Evolutionary conservation across 306 rosid genomes (phyloP).

Genomic region (Pyrus betulifolia): DNA sequence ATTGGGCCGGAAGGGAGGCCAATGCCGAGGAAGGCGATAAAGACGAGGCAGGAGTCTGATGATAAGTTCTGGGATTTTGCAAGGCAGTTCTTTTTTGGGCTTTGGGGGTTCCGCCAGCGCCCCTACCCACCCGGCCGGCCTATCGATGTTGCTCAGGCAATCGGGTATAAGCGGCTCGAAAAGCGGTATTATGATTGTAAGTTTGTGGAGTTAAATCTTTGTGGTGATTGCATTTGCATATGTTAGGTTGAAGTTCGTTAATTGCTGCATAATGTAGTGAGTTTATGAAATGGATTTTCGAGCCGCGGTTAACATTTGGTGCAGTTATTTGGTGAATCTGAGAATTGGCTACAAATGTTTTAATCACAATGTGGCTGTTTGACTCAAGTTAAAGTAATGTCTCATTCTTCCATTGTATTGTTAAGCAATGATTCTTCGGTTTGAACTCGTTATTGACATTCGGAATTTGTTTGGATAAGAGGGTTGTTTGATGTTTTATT

Average conservation of each 20-base stretch:
- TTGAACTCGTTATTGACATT: background rate
- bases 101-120: conserved; percentile 81
- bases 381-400: background rate
- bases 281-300: background rate
- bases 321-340: background rate
- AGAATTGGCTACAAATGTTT: background rate
- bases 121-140: conserved; percentile 83
- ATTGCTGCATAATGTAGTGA: background rate
- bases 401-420: background rate
- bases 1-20: conserved; percentile 79
- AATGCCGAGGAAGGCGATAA: conserved; percentile 71
- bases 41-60: conserved; percentile 28
- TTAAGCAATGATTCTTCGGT: background rate
- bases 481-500: conserved; percentile 5
- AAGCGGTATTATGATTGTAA: conserved; percentile 81
- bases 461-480: background rate
- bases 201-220: conserved; percentile 17
- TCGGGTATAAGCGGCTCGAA: conserved; percentile 84
- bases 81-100: conserved; percentile 70
- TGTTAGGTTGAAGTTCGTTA: background rate
- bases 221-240: too few species aligned
- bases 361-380: background rate
- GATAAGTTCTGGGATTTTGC: conserved; percentile 88
- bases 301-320: background rate
- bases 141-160: conserved; percentile 82